These are phyloP conservation scores for Claviceps sorghi DNA, from an alignment of 2,329 filamentous ascomycete genomes.

Conservation along the genomic window DNA sequence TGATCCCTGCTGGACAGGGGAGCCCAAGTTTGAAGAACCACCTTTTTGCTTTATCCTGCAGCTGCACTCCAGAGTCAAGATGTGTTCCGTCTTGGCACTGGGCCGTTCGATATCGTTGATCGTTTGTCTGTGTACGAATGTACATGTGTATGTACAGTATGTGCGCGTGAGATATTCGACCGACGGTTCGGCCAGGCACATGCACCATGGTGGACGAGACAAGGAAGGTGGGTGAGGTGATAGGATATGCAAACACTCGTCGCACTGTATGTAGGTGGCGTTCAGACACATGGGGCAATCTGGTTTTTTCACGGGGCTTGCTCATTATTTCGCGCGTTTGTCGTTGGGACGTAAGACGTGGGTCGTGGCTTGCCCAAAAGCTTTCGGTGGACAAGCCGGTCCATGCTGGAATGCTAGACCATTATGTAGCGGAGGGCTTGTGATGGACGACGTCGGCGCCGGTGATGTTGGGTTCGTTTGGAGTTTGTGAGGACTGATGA, in stretches of 20 bases:
- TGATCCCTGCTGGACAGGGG: background rate
- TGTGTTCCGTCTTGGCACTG: background rate
- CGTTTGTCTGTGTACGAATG: too few species aligned
- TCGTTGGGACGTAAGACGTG: background rate
- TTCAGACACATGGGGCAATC: background rate
- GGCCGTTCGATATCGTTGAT: background rate
- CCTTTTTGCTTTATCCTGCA: background rate
- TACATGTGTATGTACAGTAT: too few species aligned
- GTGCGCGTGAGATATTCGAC: background rate
- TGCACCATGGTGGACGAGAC: too few species aligned
- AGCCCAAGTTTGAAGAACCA: background rate
- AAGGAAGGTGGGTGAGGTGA: too few species aligned
- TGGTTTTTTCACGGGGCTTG: background rate
- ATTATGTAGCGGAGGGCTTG: too few species aligned
- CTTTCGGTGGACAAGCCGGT: too few species aligned
- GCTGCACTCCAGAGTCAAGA: background rate
- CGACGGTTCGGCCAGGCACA: background rate
- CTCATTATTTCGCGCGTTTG: background rate
- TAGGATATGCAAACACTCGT: too few species aligned
- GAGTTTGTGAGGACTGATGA: too few species aligned
- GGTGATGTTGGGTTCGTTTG: too few species aligned
- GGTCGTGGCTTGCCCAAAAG: background rate
- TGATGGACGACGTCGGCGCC: too few species aligned
- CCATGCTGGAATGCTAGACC: too few species aligned
- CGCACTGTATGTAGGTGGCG: too few species aligned